Evolutionary conservation across 495 filamentous ascomycete species (phyloP), one percentile per base, ranked within the genome.

Genomic region (Penicillium fimorum): DNA sequence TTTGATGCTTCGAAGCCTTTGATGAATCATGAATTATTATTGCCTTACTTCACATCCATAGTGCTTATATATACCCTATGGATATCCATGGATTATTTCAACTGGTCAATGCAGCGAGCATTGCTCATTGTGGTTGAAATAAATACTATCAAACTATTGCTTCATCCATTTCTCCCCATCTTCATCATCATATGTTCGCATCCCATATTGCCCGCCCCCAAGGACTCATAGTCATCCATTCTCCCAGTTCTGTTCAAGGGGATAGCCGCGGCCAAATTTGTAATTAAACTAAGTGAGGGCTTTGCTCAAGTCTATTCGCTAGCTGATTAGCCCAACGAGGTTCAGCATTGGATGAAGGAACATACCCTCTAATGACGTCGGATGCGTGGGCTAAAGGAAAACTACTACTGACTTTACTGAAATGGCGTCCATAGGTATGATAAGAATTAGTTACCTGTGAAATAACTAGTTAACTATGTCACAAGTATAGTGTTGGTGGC

Each of bases 21-120:
- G 17, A 54, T n/a, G 42, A 47, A 52, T 44, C 30, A 43, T 52
- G 37, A 35, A 12, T 46, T 46, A 7, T 29, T n/a, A 24, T 43
- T 43, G 4, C 20, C 25, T 29, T n/a, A 1, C 25, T 46, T 29
- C 24, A 17, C 7, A 7, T 46, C 18, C 18, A 43, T 12, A 5
- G 0, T 10, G 11, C 10, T 43, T 43, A 43, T 43, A 43, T 43
- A 43, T 43, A 43, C 41, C 18, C 18, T 20, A 12, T 43, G 1
- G 3, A 38, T 17, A 37, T 37, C 10, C 13, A n/a, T 37, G 33
- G 13, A n/a, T 37, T 37, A 8, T 37, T 37, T 7, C 33, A 35
- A 4, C 5, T n/a, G 33, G 7, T 37, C 33, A 37, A 37, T n/a
- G 0, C 33, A 15, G 33, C 15, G 33, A 37, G 4, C 5, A n/a